Evolutionary conservation across 2,329 filamentous ascomycete genomes (phyloP), one percentile per base, ranked within the genome.

Genomic region (Basipetospora sp.): DNA sequence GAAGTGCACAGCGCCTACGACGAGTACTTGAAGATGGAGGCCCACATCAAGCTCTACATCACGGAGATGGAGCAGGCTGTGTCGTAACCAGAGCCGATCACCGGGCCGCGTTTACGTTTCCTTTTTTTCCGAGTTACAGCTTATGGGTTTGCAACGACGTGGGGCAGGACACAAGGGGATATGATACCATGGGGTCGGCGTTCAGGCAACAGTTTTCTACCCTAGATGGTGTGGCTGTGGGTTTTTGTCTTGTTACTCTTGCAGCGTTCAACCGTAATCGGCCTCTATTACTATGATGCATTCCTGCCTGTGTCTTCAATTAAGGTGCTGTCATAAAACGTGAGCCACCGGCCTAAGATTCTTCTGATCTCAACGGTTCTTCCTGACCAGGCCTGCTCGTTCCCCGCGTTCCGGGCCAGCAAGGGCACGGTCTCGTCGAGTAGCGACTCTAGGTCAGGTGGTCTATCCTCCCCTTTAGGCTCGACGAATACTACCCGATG

Each of bases 61-160:
- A 93, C 83, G 4, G 90, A 98, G 67, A 94, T 98, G 87, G 90
- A 96, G 60, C 87, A 94, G 60, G 80, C 78, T 40, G 74, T 90
- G 47, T 64, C 45, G 26, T 50, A 44, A 26, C 10, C 6, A 6
- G 22, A 11, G 22, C 22, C 6, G 22, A 11, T 6, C 22, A 25
- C 6, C 6, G 6, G 22, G 22, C 22, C 11, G 11, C n/a, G 14
- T 35, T 35, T 3, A 10, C n/a, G 14, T 3, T 22, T 14, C 10
- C 25, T 19, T 15, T 20, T 3, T 32, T 25, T 35, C 16, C 6
- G 17, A 32, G 19, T 36, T 31, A 28, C 22, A n/a, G n/a, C n/a
- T n/a, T 34, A 10, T 17, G 33, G 19, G 26, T 31, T 13, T 14
- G 6, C 27, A 20, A 42, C 16, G 29, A 22, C 31, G 28, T 36